Conservation (phyloP, 495 filamentous ascomycete genomes). For the Penicillium pulvis region DNA sequence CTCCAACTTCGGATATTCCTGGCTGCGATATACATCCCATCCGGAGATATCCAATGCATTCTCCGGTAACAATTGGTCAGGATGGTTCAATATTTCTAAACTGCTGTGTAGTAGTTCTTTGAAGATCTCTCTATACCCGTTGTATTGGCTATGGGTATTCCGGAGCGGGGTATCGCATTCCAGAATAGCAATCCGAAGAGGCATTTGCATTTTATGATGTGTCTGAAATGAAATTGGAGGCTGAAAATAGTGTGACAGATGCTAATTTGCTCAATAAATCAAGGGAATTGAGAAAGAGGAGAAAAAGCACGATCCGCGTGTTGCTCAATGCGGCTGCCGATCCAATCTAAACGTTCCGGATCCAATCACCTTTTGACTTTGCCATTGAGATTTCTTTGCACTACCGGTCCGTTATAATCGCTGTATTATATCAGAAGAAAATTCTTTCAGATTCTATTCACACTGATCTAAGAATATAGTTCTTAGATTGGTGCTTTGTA, state of each 20-base stretch:
- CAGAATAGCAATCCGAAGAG: slow-evolving; percentile 79
- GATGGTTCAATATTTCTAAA: slow-evolving; percentile 42
- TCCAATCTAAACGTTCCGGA: neutral
- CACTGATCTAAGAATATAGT: neutral
- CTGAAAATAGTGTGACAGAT: too few species aligned
- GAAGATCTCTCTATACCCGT: slow-evolving; percentile 76
- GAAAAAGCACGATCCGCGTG: neutral
- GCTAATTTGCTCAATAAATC: too few species aligned
- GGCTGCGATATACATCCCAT: slow-evolving; percentile 66
- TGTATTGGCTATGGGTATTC: slow-evolving; percentile 59
- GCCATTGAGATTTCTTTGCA: neutral
- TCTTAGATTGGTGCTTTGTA: neutral
- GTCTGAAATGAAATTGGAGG: neutral
- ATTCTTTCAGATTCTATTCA: neutral
- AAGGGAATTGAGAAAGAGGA: neutral
- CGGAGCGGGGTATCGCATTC: slow-evolving; percentile 75
- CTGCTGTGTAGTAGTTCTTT: slow-evolving; percentile 56
- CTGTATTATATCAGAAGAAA: neutral
- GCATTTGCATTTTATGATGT: slow-evolving; percentile 40
- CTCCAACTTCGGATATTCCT: slow-evolving; percentile 67
- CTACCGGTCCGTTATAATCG: neutral
- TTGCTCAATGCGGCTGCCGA: slow-evolving; percentile 1
- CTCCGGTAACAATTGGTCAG: slow-evolving; percentile 37
- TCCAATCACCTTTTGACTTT: neutral
- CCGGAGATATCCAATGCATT: slow-evolving; percentile 58